Evolutionary conservation across 345 rosid species (phyloP), one percentile per base, ranked within the genome.

Genomic region (Acer saccharum): DNA sequence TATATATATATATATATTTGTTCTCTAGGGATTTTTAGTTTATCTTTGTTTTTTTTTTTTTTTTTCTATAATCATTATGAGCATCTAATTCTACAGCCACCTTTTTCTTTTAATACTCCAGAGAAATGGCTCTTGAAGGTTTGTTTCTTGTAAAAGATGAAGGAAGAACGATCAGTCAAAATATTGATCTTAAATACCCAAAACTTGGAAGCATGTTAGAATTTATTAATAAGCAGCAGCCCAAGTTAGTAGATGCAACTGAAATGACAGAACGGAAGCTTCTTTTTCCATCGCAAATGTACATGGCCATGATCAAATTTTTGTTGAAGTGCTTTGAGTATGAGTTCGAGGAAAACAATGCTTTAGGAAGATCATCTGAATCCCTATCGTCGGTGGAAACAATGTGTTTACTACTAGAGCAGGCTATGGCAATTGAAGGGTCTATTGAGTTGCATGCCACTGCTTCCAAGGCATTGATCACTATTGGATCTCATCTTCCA

Each of bases 71-170:
- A 58, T 73, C n/a, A 64, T 43, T 77, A 44, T 71, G 58, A 27
- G 68, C 70, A 12, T 71, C 71, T 18, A 35, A 54, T 14, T 2
- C 65, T 54, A 14, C 65, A 2, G 9, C 50, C 12, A 10, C 21
- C 6, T 73, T 66, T 71, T 20, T 16, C 64, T 75, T 80, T 48
- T 43, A 73, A 58, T 41, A 74, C 65, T 83, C 29, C 65, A 91
- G 98, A 87, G 98, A 95, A 86, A 82, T 95, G 88, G 98, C 98
- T 76, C 89, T 90, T 29, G 94, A 92, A 88, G 97, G 98, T 77
- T 86, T 95, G 69, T 92, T 88, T 87, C 95, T 86, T 69, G 39
- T 70, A 66, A 90, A 88, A 82, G 91, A 86, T 80, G 89, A 83
- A 81, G 80, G 86, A 72, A 86, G 18, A 73, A 77, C 44, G 58